A percentile compares a stretch with the other conserved stretches of the same genome.
Evolutionary conservation across 495 filamentous ascomycete genomes (phyloP).

Genomic region (Corynascus novoguineensis): DNA sequence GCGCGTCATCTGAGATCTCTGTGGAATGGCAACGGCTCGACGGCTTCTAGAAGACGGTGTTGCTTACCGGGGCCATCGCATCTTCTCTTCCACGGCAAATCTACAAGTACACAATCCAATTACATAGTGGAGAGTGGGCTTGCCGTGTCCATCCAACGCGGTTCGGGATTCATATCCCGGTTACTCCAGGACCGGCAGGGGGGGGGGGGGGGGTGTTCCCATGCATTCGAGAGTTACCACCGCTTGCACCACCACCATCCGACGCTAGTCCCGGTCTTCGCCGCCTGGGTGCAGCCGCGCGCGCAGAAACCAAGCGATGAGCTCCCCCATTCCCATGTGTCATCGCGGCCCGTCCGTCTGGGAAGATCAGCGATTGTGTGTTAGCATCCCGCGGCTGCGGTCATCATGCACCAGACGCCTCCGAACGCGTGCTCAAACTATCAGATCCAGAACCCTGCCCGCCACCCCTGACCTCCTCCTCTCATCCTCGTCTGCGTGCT

Average conservation of each 20-base stretch:
- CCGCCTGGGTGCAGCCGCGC: constrained; percentile 11
- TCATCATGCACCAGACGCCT: not conserved
- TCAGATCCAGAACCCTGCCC: constrained; percentile 3
- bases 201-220: too few relatives aligned
- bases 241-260: not conserved
- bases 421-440: constrained; percentile 13
- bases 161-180: too few relatives aligned
- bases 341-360: constrained; percentile 20
- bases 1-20: not conserved
- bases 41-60: constrained; percentile 2
- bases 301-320: constrained; percentile 1
- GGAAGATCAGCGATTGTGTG: constrained; percentile 7
- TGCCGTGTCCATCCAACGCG: too few relatives aligned
- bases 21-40: not conserved
- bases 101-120: too few relatives aligned
- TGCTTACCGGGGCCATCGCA: not conserved
- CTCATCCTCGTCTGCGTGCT: not conserved
- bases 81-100: not conserved
- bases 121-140: too few relatives aligned
- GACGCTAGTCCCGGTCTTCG: constrained; percentile 17
- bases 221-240: not conserved
- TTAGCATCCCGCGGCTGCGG: constrained; percentile 6
- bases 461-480: constrained; percentile 5
- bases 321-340: constrained; percentile 22
- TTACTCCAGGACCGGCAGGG: constrained; percentile 2